Percentiles rank a stretch among this genome's conserved stretches.
Evolutionary conservation across 345 rosid genomes (phyloP).

Genomic region (Ceriops zippeliana): DNA sequence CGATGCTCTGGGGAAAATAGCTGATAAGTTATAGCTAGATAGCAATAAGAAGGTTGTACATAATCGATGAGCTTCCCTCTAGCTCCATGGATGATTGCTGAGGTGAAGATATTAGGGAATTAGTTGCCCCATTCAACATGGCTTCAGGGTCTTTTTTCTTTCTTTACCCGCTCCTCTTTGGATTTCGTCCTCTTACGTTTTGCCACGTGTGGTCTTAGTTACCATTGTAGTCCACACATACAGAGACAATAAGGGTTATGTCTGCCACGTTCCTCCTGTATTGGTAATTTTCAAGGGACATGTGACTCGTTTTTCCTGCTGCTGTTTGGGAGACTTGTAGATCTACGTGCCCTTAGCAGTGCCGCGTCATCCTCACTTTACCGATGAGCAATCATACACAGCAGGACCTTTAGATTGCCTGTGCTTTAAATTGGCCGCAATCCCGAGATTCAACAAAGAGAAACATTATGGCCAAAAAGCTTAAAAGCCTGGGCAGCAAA

Average conservation of each 20-base stretch:
- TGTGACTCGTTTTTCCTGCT: not conserved
- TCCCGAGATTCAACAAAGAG: no score
- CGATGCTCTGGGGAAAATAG: constrained; percentile 78
- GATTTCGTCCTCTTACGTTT: constrained; percentile 9
- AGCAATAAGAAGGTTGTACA: constrained; percentile 26
- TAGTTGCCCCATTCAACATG: constrained; percentile 14
- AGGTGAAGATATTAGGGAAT: constrained; percentile 22
- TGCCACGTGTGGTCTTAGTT: constrained; percentile 8
- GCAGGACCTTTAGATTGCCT: no score
- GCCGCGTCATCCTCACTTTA: not conserved
- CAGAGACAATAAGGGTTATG: constrained; percentile 7
- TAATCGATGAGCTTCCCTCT: constrained; percentile 22
- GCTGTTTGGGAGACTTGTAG: constrained; percentile 10
- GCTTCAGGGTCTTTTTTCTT: constrained; percentile 3
- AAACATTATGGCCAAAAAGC: no score
- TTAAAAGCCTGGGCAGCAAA: no score
- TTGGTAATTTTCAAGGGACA: not conserved
- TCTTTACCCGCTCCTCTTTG: not conserved
- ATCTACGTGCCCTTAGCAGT: not conserved
- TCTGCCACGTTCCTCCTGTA: constrained; percentile 10
- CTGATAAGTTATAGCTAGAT: constrained; percentile 67
- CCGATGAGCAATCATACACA: no score
- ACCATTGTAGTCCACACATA: constrained; percentile 11
- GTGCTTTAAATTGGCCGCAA: no score
- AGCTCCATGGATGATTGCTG: constrained; percentile 18